These are phyloP conservation scores for Boletus subparvulus DNA, from an alignment of 768 basidiomycete genomes.

Conservation along the genomic window DNA sequence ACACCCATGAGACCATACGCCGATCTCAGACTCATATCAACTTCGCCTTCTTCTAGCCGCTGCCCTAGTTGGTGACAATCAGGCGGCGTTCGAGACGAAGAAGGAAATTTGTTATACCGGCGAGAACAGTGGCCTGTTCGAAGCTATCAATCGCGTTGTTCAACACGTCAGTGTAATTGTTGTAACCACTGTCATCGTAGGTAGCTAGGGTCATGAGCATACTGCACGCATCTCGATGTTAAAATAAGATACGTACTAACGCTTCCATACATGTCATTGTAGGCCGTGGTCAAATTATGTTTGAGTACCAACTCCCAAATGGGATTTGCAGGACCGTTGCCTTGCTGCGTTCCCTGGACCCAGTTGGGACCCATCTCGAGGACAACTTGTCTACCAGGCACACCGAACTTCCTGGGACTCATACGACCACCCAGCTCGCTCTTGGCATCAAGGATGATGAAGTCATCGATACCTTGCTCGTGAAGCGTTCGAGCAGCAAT, in stretches of 20 bases:
- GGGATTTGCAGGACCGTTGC: constrained; percentile 54
- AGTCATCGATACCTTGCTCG: constrained; percentile 51
- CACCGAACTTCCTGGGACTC: constrained; percentile 47
- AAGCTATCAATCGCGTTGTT: constrained; percentile 42
- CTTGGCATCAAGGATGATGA: constrained; percentile 60
- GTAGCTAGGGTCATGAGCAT: constrained; percentile 40
- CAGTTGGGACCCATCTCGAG: constrained; percentile 64
- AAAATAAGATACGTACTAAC: constrained; percentile 38
- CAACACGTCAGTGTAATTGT: constrained; percentile 49
- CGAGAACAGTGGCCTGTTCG: constrained; percentile 40
- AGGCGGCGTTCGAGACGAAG: constrained; percentile 47
- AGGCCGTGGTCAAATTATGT: constrained; percentile 46
- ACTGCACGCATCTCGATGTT: not conserved
- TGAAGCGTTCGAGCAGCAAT: constrained; percentile 63
- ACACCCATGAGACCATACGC: constrained; percentile 54
- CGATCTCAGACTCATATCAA: constrained; percentile 53
- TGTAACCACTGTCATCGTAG: constrained; percentile 50
- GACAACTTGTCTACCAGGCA: constrained; percentile 34
- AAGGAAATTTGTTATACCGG: constrained; percentile 36
- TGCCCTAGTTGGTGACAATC: constrained; percentile 8
- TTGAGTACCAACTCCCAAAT: constrained; percentile 58
- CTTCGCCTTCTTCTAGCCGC: constrained; percentile 26
- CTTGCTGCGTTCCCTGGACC: constrained; percentile 54
- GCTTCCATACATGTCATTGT: constrained; percentile 45
- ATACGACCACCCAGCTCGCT: constrained; percentile 64